Evolutionary conservation across 1,284 basidiomycete genomes (phyloP), one percentile per base, ranked within the genome.

Genomic region (Boletus semigastroideus): DNA sequence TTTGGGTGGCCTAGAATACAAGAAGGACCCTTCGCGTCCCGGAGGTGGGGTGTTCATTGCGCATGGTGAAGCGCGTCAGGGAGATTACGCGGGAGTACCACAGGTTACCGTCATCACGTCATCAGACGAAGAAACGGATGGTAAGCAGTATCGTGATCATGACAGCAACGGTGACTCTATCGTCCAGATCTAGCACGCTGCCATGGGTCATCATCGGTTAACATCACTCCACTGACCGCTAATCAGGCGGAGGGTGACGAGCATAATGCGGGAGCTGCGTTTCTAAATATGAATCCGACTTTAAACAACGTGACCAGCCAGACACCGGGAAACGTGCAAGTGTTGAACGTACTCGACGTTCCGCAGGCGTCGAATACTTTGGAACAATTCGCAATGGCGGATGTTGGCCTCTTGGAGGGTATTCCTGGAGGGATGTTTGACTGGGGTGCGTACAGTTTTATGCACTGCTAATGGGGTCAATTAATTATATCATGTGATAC

Each of bases 391-490:
- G 79, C 82, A 28, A 74, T 82, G 68, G 79, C 83, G n/a, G 89
- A 93, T 67, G 79, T 74, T 49, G 83, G 79, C 27, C 80, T 91
- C 55, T 72, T 94, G 63, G 89, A 92, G 60, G 86, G 87, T 1
- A 80, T 94, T 43, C 92, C 92, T 14, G 84, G 83, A n/a, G 80
- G 82, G 22, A 91, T 91, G 80, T 92, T 92, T 71, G 89, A 94
- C 69, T 94, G 89, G 88, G 80, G 87, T 89, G 59, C 64, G 84
- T 78, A 19, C 39, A 6, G 30, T 52, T 48, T 50, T 9, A 44
- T 42, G 45, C 52, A 48, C 49, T 20, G 37, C 56, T 14, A 30
- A 16, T 27, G 49, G 14, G 43, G 30, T 37, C 39, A 36, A 51
- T 40, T 17, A 41, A 48, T 54, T 34, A 38, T 49, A 48, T 53